A percentile compares a stretch with the other conserved stretches of the same genome.
These are phyloP conservation scores for Gossypioides kirkii DNA, from an alignment of 345 rosid genomes.

Conservation along the genomic window DNA sequence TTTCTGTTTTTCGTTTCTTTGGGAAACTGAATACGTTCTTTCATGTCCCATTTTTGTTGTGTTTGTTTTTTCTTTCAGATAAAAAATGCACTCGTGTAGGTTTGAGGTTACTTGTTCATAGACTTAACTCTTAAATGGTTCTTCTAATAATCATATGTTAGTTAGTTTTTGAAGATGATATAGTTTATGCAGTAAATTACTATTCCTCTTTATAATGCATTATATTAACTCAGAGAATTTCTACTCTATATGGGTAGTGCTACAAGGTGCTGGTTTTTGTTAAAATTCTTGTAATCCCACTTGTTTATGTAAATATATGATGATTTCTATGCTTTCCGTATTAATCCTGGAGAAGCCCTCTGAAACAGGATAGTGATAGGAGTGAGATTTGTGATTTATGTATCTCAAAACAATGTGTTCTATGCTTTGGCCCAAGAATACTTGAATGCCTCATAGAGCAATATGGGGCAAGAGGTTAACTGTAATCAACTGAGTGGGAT, in stretches of 20 bases:
- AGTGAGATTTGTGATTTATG: not conserved
- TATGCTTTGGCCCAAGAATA: not conserved
- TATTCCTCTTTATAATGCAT: not conserved
- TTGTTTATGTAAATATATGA: not conserved
- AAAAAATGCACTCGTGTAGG: not conserved
- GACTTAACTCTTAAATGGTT: not conserved
- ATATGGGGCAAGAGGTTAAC: not conserved
- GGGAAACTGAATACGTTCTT: not conserved
- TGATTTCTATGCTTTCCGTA: not conserved
- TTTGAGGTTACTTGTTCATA: not conserved
- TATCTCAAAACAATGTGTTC: not conserved
- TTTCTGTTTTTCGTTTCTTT: not conserved
- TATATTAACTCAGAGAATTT: not conserved
- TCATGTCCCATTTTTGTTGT: not conserved
- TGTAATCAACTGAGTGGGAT: not conserved
- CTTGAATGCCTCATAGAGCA: not conserved
- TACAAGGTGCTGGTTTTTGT: not conserved
- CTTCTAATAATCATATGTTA: not conserved
- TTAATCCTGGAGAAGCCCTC: not conserved
- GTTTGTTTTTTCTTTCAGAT: not conserved
- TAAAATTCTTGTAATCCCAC: not conserved
- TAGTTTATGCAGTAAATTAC: not conserved
- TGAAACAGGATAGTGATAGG: not conserved
- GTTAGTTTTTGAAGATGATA: not conserved
- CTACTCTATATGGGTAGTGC: not conserved